These are phyloP conservation scores for Stachybotrys chartarum DNA, from an alignment of 2,329 filamentous ascomycete genomes.

Conservation along the genomic window DNA sequence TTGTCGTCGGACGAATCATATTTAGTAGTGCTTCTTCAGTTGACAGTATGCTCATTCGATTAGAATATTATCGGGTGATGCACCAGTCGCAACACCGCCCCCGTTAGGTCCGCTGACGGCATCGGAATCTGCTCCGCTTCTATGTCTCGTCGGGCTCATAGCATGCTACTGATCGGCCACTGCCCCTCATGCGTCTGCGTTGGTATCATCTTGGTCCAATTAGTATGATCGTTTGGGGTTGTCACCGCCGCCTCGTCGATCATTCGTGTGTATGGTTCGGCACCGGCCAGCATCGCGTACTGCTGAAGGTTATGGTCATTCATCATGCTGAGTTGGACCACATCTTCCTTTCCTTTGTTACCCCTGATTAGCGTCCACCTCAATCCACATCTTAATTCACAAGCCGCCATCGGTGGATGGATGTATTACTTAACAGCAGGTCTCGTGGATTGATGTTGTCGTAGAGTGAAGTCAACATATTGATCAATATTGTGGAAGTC, in stretches of 20 bases:
- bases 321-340: constrained; percentile 6
- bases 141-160: constrained; percentile 1
- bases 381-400: neutral
- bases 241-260: constrained; percentile 3
- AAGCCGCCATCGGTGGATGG: neutral
- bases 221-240: neutral
- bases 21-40: too few relatives aligned
- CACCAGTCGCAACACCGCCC: constrained; percentile 1
- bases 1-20: too few relatives aligned
- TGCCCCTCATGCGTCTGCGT: neutral
- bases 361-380: constrained; percentile 1
- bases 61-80: too few relatives aligned
- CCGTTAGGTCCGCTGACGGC: constrained; percentile 1
- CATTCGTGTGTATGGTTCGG: constrained; percentile 4
- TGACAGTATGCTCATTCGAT: too few relatives aligned
- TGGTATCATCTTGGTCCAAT: constrained; percentile 4
- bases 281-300: constrained; percentile 1
- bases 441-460: neutral
- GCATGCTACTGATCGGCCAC: constrained; percentile 1
- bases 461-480: neutral
- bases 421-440: neutral
- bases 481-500: constrained; percentile 1
- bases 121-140: constrained; percentile 1
- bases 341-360: constrained; percentile 4
- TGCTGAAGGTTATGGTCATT: constrained; percentile 5